phyloP scores from a whole-genome alignment of 441 rosid genomes.

The Arabidopsis hybrid region DNA sequence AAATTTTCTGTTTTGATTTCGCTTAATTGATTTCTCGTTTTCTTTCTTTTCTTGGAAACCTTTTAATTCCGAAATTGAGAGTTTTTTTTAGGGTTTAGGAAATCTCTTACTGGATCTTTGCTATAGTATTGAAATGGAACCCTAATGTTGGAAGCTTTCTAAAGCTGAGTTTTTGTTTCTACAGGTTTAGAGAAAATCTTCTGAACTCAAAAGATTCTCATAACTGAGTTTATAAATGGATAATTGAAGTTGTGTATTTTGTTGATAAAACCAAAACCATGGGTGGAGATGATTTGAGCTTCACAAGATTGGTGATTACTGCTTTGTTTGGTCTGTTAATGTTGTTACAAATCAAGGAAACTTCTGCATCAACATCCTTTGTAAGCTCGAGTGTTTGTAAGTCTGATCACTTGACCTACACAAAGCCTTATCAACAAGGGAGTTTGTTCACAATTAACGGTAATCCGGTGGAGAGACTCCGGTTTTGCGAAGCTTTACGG shows the following conservation, averaged over 20 bases:
- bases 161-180: conserved; percentile 11
- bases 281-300: conserved; percentile 40
- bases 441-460: conserved; percentile 65
- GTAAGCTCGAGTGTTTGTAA: conserved; percentile 63
- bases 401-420: conserved; percentile 57
- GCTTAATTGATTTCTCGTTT: conserved; percentile 20
- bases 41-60: conserved; percentile 8
- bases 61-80: conserved; percentile 17
- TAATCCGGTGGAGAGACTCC: conserved; percentile 52
- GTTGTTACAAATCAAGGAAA: conserved; percentile 49
- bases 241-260: conserved; percentile 21
- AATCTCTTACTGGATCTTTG: conserved; percentile 16
- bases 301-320: conserved; percentile 45
- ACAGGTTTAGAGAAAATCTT: conserved; percentile 28
- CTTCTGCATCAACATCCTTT: conserved; percentile 50
- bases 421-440: conserved; percentile 50
- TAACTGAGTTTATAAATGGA: conserved; percentile 13
- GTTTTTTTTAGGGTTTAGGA: conserved; percentile 16
- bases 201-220: background rate
- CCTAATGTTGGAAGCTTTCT: conserved; percentile 4
- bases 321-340: conserved; percentile 51
- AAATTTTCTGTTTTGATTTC: background rate
- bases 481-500: conserved; percentile 65
- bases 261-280: conserved; percentile 18
- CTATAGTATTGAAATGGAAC: conserved; percentile 1